Conservation (phyloP, 176 grass and related monocot species). For the maize (Zea mays) region DNA sequence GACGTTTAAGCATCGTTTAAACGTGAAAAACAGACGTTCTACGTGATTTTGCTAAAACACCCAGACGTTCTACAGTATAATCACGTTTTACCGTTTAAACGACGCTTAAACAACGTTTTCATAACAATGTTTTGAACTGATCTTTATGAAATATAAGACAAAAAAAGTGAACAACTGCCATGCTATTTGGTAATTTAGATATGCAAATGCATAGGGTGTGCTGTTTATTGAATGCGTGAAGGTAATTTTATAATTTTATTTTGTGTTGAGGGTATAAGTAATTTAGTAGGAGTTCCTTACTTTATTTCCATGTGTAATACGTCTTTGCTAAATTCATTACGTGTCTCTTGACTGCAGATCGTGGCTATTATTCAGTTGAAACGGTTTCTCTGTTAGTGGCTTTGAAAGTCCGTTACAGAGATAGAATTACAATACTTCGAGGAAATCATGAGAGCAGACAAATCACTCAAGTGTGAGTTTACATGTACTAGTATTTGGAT, state of each 20-base stretch:
- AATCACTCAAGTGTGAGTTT: slow-evolving; percentile 98
- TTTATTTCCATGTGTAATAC: slow-evolving; percentile 16
- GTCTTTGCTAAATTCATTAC: background rate
- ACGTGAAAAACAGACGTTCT: too few relatives aligned
- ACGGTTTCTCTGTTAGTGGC: slow-evolving; percentile 86
- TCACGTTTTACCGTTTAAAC: too few relatives aligned
- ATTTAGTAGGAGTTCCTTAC: background rate
- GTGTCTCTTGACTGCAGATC: slow-evolving; percentile 58
- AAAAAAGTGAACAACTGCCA: background rate
- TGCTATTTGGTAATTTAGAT: slow-evolving; percentile 4
- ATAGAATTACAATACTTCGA: slow-evolving; percentile 97
- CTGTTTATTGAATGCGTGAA: background rate
- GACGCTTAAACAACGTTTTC: too few relatives aligned
- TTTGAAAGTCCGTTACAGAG: slow-evolving; percentile 93
- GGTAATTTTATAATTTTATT: background rate
- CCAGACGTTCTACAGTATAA: too few relatives aligned
- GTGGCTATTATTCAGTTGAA: slow-evolving; percentile 95
- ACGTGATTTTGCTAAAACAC: too few relatives aligned
- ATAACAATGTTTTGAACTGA: background rate
- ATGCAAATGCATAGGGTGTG: background rate
- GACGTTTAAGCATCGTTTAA: too few relatives aligned
- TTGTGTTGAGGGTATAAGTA: background rate
- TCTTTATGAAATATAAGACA: slow-evolving; percentile 15
- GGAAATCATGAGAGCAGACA: slow-evolving; percentile 97
- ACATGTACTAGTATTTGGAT: slow-evolving; percentile 10